phyloP scores from a whole-genome alignment of 768 basidiomycete species.

The Mycena venus region DNA sequence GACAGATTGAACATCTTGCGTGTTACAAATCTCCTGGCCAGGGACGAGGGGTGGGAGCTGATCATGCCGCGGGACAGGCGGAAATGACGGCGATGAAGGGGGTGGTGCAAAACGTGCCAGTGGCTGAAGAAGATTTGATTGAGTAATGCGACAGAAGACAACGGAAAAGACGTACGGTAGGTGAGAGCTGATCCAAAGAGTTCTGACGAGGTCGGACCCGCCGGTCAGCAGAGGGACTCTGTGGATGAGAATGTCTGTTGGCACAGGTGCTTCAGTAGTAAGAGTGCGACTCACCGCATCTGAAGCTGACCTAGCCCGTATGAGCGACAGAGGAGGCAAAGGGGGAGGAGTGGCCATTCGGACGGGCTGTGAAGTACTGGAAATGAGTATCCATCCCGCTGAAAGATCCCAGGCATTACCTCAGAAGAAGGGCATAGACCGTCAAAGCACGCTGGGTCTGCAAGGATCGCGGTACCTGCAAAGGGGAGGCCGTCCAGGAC shows the following conservation, averaged over 20 bases:
- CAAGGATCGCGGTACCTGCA: background rate
- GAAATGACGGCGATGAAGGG: background rate
- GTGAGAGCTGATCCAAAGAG: background rate
- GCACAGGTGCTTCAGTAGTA: too few species aligned
- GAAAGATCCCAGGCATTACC: background rate
- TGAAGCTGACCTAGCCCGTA: background rate
- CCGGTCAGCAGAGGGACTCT: background rate
- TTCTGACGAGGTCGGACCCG: background rate
- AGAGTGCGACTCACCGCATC: background rate
- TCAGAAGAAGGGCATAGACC: background rate
- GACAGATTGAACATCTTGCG: background rate
- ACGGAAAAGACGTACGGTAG: background rate
- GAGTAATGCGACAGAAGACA: background rate
- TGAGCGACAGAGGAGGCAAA: background rate
- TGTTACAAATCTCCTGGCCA: background rate
- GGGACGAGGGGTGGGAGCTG: background rate
- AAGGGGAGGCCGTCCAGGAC: background rate
- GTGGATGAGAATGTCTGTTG: too few species aligned
- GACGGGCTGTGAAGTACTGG: background rate
- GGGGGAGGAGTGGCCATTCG: background rate
- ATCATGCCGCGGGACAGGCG: background rate
- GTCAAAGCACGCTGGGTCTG: background rate
- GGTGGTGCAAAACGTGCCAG: background rate
- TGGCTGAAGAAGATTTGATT: too few species aligned
- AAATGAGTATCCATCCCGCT: background rate